phyloP scores from a whole-genome alignment of 2,329 filamentous ascomycete species.

The Aspergillus ustus region DNA sequence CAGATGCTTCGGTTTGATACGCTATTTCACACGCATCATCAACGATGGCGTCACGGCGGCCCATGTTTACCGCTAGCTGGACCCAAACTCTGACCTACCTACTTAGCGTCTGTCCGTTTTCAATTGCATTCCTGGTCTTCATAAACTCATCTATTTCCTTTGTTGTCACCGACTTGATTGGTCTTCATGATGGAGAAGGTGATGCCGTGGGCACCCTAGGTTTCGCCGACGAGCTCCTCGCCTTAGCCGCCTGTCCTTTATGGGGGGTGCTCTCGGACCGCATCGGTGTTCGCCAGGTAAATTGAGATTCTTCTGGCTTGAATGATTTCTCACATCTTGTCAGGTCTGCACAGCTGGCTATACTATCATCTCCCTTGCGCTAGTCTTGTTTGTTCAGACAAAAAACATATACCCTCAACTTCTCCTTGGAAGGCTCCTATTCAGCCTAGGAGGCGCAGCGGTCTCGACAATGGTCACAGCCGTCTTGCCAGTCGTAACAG shows the following conservation, averaged over 20 bases:
- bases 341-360: constrained; percentile 74
- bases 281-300: constrained; percentile 53
- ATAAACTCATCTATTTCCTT: constrained; percentile 68
- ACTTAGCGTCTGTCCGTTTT: constrained; percentile 66
- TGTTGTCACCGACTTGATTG: constrained; percentile 67
- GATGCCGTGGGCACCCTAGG: constrained; percentile 63
- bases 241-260: constrained; percentile 52
- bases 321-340: neutral
- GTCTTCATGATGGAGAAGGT: constrained; percentile 59
- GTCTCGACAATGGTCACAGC: constrained; percentile 98
- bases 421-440: constrained; percentile 80
- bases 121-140: constrained; percentile 69
- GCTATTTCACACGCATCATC: neutral
- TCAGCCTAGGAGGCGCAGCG: constrained; percentile 90
- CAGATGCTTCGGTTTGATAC: neutral
- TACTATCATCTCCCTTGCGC: constrained; percentile 73
- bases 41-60: constrained; percentile 35
- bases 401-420: constrained; percentile 87
- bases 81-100: constrained; percentile 64
- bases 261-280: constrained; percentile 57
- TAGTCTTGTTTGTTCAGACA: constrained; percentile 84
- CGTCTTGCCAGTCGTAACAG: constrained; percentile 75
- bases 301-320: constrained; percentile 16
- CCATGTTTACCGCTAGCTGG: constrained; percentile 61
- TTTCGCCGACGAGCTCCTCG: constrained; percentile 56